A percentile compares a stretch with the other conserved stretches of the same genome.
phyloP scores from a whole-genome alignment of 495 filamentous ascomycete genomes.

The Hypoxylon fuscum region DNA sequence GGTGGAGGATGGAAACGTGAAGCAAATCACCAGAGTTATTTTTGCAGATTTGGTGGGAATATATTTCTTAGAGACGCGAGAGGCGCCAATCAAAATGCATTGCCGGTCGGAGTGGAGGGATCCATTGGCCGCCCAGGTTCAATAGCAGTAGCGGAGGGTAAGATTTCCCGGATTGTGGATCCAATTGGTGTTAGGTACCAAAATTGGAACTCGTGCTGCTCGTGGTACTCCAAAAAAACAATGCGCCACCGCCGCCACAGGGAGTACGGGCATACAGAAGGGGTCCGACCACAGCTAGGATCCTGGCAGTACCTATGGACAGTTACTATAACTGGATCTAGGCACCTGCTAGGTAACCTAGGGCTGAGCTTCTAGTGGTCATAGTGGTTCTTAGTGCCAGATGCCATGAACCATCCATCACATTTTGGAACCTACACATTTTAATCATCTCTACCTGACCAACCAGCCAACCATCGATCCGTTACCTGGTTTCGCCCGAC shows the following conservation, averaged over 20 bases:
- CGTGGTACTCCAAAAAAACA: not conserved
- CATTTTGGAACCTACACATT: not conserved
- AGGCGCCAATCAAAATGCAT: slow-evolving; percentile 40
- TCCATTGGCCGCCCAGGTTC: not conserved
- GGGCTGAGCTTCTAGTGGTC: too few species aligned
- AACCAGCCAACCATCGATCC: not conserved
- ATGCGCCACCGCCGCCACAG: slow-evolving; percentile 38
- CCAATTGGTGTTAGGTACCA: slow-evolving; percentile 5
- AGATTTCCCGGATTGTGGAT: slow-evolving; percentile 24
- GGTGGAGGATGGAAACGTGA: not conserved
- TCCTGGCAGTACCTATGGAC: too few species aligned
- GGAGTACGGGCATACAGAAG: not conserved
- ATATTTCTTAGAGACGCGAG: slow-evolving; percentile 29
- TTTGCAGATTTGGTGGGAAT: not conserved
- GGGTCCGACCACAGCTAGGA: slow-evolving; percentile 32
- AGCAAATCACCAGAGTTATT: too few species aligned
- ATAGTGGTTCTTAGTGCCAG: not conserved
- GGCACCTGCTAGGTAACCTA: too few species aligned
- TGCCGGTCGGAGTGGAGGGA: slow-evolving; percentile 4
- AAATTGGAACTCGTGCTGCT: too few species aligned
- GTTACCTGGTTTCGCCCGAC: slow-evolving; percentile 8
- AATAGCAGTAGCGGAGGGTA: slow-evolving; percentile 10
- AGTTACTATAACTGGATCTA: too few species aligned
- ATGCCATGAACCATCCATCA: slow-evolving; percentile 4
- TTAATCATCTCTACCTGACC: slow-evolving; percentile 15